These are phyloP conservation scores for Xylaria flabelliformis DNA, from an alignment of 495 filamentous ascomycete species.

Conservation along the genomic window DNA sequence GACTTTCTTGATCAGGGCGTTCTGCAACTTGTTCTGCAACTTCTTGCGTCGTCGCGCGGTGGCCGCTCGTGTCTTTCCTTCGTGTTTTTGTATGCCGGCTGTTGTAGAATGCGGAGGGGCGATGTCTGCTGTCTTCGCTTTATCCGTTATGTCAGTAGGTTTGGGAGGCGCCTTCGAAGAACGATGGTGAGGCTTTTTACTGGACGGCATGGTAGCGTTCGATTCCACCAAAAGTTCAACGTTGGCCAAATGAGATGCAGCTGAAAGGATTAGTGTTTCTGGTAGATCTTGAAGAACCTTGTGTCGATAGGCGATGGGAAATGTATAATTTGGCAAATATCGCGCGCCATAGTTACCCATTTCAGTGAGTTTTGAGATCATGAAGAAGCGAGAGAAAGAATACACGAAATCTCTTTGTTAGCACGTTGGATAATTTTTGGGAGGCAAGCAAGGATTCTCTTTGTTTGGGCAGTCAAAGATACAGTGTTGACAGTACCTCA, in stretches of 20 bases:
- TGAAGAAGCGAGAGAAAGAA: not conserved
- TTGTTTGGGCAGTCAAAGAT: not conserved
- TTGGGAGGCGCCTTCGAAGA: not conserved
- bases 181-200: not conserved
- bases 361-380: not conserved
- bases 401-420: not conserved
- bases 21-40: not conserved
- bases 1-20: conserved; percentile 14
- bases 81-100: not conserved
- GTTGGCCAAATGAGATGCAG: not conserved
- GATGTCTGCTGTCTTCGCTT: not conserved
- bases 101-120: no score
- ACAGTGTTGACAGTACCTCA: not conserved
- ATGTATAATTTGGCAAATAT: not conserved
- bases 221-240: not conserved
- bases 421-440: no score
- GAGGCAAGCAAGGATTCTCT: not conserved
- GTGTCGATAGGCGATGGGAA: not conserved
- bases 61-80: not conserved
- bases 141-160: not conserved
- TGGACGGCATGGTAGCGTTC: not conserved
- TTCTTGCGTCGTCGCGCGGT: not conserved
- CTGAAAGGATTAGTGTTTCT: not conserved
- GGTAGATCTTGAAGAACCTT: not conserved
- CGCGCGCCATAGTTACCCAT: not conserved